Conservation (phyloP, 176 grass and related monocot genomes). For the Bolboschoenus planiculmis region DNA sequence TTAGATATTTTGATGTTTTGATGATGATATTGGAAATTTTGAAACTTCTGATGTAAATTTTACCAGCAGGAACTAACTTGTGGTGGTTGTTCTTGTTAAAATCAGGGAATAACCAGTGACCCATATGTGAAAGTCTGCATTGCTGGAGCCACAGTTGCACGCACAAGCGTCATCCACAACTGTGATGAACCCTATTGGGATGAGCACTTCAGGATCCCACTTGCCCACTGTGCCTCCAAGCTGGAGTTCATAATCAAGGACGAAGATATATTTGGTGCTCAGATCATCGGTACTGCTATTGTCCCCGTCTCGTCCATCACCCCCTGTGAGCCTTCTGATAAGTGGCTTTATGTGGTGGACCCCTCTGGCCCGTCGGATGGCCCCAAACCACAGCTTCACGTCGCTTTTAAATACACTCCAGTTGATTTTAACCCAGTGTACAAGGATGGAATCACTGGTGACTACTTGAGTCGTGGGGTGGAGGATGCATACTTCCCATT, state of each 20-base stretch:
- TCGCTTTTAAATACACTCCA: constrained; percentile 33
- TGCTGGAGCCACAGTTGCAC: constrained; percentile 41
- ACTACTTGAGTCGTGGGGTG: background rate
- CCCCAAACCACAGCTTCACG: background rate
- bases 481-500: constrained; percentile 49
- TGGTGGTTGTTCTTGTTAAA: background rate
- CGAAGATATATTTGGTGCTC: constrained; percentile 56
- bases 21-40: background rate
- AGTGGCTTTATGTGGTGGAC: constrained; percentile 23
- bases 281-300: constrained; percentile 49
- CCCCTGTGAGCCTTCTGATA: background rate
- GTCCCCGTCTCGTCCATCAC: constrained; percentile 20
- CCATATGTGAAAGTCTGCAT: constrained; percentile 42
- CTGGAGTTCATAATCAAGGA: constrained; percentile 60
- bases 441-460: constrained; percentile 32
- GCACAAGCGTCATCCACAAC: constrained; percentile 63
- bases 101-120: constrained; percentile 34
- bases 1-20: background rate
- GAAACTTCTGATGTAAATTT: background rate
- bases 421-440: constrained; percentile 17
- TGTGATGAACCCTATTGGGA: constrained; percentile 40
- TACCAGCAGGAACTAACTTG: background rate
- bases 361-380: background rate
- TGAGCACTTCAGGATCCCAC: constrained; percentile 29
- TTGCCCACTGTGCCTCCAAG: constrained; percentile 39